These are phyloP conservation scores for Aspergillus sp. DNA, from an alignment of 2,329 filamentous ascomycete species.

Conservation along the genomic window DNA sequence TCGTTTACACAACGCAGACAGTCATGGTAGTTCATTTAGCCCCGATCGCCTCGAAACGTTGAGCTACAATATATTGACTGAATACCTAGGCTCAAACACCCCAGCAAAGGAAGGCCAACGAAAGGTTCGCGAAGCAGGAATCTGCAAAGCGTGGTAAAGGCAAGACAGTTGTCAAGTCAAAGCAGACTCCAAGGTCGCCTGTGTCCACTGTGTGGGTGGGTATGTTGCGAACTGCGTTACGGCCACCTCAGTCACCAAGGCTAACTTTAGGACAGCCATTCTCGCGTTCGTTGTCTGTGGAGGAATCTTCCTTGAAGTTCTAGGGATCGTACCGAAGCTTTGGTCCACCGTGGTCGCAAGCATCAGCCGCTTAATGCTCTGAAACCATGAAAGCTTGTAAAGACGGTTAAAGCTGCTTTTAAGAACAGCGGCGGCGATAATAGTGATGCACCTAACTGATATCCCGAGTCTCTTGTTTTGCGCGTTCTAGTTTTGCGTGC, in stretches of 20 bases:
- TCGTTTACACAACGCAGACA: neutral
- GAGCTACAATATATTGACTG: neutral
- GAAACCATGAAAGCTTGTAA: conserved; percentile 11
- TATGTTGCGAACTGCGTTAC: conserved; percentile 45
- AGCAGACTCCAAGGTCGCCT: conserved; percentile 55
- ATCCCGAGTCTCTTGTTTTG: neutral
- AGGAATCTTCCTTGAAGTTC: conserved; percentile 60
- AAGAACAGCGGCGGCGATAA: neutral
- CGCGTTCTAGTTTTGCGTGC: neutral
- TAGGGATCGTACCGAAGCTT: conserved; percentile 47
- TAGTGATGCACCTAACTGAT: neutral
- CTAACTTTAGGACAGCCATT: conserved; percentile 49
- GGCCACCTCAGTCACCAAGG: neutral
- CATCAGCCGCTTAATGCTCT: conserved; percentile 28
- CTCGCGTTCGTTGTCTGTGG: conserved; percentile 66
- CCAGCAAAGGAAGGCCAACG: conserved; percentile 65
- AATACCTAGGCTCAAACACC: conserved; percentile 63
- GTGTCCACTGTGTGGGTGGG: conserved; percentile 61
- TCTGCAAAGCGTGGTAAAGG: conserved; percentile 62
- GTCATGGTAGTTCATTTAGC: neutral
- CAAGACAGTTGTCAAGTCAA: conserved; percentile 47
- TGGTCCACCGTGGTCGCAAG: conserved; percentile 39
- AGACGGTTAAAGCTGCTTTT: neutral
- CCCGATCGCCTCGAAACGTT: neutral
- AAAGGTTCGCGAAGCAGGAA: conserved; percentile 60